Percentiles rank a stretch among this genome's conserved stretches.
Conservation (phyloP, 2,329 filamentous ascomycete species). For the Aspergillus candidus region DNA sequence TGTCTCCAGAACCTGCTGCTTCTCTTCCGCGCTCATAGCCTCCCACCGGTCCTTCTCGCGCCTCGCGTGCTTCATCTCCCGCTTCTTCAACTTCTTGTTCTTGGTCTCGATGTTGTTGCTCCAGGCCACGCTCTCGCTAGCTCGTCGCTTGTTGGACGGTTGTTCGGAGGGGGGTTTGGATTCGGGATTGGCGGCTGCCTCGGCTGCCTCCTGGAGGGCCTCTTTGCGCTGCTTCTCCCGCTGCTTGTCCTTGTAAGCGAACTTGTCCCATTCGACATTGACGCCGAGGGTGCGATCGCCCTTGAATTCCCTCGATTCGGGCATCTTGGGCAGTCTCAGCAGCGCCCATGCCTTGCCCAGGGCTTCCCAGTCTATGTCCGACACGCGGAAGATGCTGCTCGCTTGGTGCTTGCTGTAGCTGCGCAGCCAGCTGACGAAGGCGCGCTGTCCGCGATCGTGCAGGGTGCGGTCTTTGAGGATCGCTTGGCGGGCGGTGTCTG, state of each 20-base stretch:
- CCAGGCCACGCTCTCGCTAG: slow-evolving; percentile 62
- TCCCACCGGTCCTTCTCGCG: slow-evolving; percentile 58
- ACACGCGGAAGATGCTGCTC: slow-evolving; percentile 78
- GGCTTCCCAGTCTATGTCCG: slow-evolving; percentile 78
- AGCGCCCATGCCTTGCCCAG: slow-evolving; percentile 80
- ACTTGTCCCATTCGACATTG: slow-evolving; percentile 56
- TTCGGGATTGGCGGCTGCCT: slow-evolving; percentile 25
- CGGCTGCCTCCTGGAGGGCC: slow-evolving; percentile 46
- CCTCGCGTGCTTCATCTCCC: slow-evolving; percentile 60
- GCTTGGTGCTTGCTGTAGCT: slow-evolving; percentile 89
- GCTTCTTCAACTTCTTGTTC: slow-evolving; percentile 54
- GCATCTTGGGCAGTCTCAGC: slow-evolving; percentile 85
- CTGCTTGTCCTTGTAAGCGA: slow-evolving; percentile 64
- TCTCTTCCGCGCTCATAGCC: slow-evolving; percentile 66
- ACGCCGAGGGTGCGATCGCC: slow-evolving; percentile 60
- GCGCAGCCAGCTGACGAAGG: slow-evolving; percentile 88
- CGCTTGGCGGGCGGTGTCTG: slow-evolving; percentile 55
- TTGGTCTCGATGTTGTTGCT: slow-evolving; percentile 64
- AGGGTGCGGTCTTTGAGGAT: slow-evolving; percentile 57
- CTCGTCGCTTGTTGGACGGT: slow-evolving; percentile 46
- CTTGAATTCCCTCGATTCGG: slow-evolving; percentile 70
- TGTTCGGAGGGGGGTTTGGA: slow-evolving; percentile 6
- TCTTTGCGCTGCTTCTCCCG: slow-evolving; percentile 60
- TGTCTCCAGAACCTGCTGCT: slow-evolving; percentile 56
- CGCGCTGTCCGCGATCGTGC: slow-evolving; percentile 83